Conservation (phyloP, 164 flowering plant genomes). For the Stephania yunnanensis region DNA sequence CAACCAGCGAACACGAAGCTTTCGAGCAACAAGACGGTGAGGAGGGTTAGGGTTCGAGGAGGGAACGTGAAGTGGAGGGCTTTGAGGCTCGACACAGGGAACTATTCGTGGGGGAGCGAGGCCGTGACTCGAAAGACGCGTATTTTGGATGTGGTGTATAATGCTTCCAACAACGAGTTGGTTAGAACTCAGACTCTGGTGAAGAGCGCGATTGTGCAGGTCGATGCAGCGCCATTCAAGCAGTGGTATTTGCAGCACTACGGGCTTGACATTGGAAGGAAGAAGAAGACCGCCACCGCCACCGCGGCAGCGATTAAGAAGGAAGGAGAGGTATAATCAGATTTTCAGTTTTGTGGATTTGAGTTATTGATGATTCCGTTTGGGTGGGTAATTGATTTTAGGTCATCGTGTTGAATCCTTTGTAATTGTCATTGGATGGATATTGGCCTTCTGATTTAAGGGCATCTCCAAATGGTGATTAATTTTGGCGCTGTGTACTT, state of each 20-base stretch:
- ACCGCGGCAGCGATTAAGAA: slow-evolving; percentile 35
- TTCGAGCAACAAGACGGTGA: slow-evolving; percentile 50
- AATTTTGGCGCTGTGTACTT: too few species aligned
- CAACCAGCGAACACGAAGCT: slow-evolving; percentile 51
- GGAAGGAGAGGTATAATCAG: slow-evolving; percentile 44
- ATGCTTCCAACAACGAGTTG: slow-evolving; percentile 63
- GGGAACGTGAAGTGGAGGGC: slow-evolving; percentile 65
- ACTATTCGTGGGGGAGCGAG: slow-evolving; percentile 55
- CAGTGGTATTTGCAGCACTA: slow-evolving; percentile 67
- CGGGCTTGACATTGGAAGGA: slow-evolving; percentile 54
- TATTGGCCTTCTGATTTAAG: too few species aligned
- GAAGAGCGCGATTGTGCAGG: slow-evolving; percentile 55
- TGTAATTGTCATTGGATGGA: too few species aligned
- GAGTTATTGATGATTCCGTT: too few species aligned
- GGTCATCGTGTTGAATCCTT: neutral
- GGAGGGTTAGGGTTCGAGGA: slow-evolving; percentile 53
- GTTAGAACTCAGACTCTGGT: slow-evolving; percentile 58
- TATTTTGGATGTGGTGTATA: slow-evolving; percentile 55
- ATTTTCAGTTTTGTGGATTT: neutral
- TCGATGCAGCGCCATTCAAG: slow-evolving; percentile 63
- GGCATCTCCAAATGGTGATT: too few species aligned
- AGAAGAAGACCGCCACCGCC: slow-evolving; percentile 38
- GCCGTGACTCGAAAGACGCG: slow-evolving; percentile 59
- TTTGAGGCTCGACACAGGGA: slow-evolving; percentile 50
- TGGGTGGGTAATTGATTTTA: neutral